Evolutionary conservation across 352 stramenopile species (phyloP).

Genomic region (Pythium plurisporium): DNA sequence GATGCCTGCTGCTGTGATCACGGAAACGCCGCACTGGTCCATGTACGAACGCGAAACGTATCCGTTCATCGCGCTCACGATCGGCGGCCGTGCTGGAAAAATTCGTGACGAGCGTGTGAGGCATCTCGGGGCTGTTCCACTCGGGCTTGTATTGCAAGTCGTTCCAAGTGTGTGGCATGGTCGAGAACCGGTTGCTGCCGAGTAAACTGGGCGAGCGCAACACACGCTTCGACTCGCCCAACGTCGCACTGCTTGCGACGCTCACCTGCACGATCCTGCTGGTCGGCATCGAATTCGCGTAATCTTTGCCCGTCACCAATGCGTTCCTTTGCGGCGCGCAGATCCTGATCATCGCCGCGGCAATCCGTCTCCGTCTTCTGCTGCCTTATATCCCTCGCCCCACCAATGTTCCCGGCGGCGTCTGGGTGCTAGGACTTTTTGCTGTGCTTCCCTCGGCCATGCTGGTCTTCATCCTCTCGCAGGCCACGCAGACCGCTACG

Average conservation of each 20-base stretch:
- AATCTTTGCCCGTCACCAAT: conserved; percentile 70
- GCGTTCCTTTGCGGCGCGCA: conserved; percentile 68
- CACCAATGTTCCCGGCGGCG: conserved; percentile 30
- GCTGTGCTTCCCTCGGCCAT: conserved; percentile 32
- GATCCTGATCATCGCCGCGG: conserved; percentile 78
- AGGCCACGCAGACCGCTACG: conserved; percentile 29
- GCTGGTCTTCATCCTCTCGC: conserved; percentile 53
- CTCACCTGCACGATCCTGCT: conserved; percentile 26
- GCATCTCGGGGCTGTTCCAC: conserved; percentile 87
- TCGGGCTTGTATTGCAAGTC: conserved; percentile 87
- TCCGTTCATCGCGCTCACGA: conserved; percentile 68
- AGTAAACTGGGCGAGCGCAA: conserved; percentile 62
- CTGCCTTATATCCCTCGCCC: conserved; percentile 54
- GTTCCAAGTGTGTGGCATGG: conserved; percentile 81
- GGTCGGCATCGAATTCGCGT: conserved; percentile 34
- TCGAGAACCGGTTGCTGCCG: conserved; percentile 80
- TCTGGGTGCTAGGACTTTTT: conserved; percentile 28
- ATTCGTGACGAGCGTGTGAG: conserved; percentile 75
- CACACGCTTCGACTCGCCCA: conserved; percentile 17
- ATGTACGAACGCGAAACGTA: conserved; percentile 88
- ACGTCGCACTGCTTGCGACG: conserved; percentile 27
- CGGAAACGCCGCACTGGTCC: conserved; percentile 41
- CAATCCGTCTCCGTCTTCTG: conserved; percentile 55
- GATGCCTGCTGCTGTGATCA: conserved; percentile 76
- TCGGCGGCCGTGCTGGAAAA: conserved; percentile 82